Conservation (phyloP, 2,329 filamentous ascomycete genomes). For the Lecanicillium sp. region DNA sequence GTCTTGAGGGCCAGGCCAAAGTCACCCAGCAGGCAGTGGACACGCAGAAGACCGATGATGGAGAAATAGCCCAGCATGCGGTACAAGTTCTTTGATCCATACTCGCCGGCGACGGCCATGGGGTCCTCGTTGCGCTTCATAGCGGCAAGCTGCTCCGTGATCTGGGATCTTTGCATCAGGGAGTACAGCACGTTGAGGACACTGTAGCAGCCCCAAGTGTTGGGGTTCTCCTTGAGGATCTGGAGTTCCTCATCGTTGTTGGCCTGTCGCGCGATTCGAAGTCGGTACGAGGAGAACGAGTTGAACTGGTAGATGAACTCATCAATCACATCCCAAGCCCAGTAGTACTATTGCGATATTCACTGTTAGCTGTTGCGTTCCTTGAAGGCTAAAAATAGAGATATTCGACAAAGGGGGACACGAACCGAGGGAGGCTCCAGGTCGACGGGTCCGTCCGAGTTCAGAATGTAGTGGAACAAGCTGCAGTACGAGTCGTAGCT, state of each 20-base stretch:
- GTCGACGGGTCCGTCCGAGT: slow-evolving; percentile 97
- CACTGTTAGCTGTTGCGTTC: neutral
- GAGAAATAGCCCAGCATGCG: slow-evolving; percentile 99
- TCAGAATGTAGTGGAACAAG: slow-evolving; percentile 97
- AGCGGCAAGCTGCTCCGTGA: slow-evolving; percentile 91
- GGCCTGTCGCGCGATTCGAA: slow-evolving; percentile 75
- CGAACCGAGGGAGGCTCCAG: slow-evolving; percentile 91
- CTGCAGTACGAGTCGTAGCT: slow-evolving; percentile 99
- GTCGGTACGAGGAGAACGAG: slow-evolving; percentile 95
- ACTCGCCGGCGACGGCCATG: slow-evolving; percentile 82
- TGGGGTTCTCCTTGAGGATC: slow-evolving; percentile 90
- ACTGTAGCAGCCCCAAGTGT: slow-evolving; percentile 99
- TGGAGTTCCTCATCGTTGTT: slow-evolving; percentile 88
- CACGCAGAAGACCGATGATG: slow-evolving; percentile 91
- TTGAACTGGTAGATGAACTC: slow-evolving; percentile 99
- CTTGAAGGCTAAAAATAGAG: neutral
- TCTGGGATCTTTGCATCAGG: slow-evolving; percentile 95
- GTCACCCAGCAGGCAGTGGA: slow-evolving; percentile 94
- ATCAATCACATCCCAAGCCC: slow-evolving; percentile 99
- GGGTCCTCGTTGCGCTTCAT: slow-evolving; percentile 93
- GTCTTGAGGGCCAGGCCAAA: slow-evolving; percentile 98
- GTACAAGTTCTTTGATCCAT: slow-evolving; percentile 89
- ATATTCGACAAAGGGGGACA: slow-evolving; percentile 20
- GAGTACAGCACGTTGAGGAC: slow-evolving; percentile 99
- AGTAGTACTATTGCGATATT: slow-evolving; percentile 69